Evolutionary conservation across 768 basidiomycete genomes (phyloP).

Genomic region (Mycena vulgaris): DNA sequence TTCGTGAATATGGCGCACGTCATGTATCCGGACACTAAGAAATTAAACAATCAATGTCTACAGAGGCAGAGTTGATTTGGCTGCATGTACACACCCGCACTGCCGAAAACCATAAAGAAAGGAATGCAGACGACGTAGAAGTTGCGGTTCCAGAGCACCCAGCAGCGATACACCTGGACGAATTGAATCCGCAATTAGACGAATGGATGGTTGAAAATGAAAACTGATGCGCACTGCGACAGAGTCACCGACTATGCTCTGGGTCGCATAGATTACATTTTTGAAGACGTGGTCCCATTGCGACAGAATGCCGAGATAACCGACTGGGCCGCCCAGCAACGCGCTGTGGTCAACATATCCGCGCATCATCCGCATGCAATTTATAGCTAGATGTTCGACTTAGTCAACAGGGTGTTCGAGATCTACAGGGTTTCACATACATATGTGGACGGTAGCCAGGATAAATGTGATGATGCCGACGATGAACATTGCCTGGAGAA

Average conservation of each 20-base stretch:
- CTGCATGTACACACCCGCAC: conserved; percentile 22
- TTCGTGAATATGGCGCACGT: conserved; percentile 34
- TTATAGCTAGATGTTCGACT: conserved; percentile 20
- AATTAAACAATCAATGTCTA: neutral
- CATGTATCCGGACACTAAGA: conserved; percentile 36
- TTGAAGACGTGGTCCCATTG: conserved; percentile 35
- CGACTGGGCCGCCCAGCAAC: conserved; percentile 29
- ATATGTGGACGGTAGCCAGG: conserved; percentile 13
- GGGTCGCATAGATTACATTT: conserved; percentile 27
- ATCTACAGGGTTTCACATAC: neutral
- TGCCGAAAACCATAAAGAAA: conserved; percentile 34
- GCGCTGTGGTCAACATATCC: conserved; percentile 29
- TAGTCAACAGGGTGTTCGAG: neutral
- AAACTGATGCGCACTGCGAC: conserved; percentile 20
- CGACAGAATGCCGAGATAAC: conserved; percentile 27
- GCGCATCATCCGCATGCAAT: conserved; percentile 26
- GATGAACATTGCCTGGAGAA: conserved; percentile 14
- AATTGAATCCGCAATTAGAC: neutral
- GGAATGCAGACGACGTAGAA: conserved; percentile 36
- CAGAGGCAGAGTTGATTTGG: neutral
- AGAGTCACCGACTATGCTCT: conserved; percentile 25
- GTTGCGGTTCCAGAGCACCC: conserved; percentile 37
- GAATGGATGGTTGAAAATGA: neutral
- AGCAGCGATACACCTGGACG: conserved; percentile 34
- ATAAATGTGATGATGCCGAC: conserved; percentile 18